Percentiles rank a stretch among this genome's conserved stretches.
phyloP scores from a whole-genome alignment of 257 asterid genomes.

The Capsicum baccatum region DNA sequence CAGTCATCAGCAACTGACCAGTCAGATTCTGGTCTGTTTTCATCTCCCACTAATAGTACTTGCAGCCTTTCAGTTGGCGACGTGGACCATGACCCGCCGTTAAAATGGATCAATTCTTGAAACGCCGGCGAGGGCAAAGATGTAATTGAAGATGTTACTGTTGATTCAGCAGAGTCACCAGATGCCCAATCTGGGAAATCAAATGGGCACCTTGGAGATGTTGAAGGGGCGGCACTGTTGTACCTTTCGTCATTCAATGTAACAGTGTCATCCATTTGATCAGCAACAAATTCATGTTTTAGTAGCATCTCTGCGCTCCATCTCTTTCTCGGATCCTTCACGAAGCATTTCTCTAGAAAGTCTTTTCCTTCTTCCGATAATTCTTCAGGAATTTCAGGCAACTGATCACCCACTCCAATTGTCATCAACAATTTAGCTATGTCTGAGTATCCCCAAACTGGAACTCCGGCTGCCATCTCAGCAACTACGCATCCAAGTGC shows the following conservation, averaged over 20 bases:
- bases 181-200: conserved; percentile 74
- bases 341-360: conserved; percentile 61
- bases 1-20: conserved; percentile 69
- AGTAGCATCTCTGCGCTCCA: conserved; percentile 99
- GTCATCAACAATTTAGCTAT: conserved; percentile 61
- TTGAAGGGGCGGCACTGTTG: conserved; percentile 10
- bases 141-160: conserved; percentile 45
- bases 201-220: conserved; percentile 76
- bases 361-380: conserved; percentile 70
- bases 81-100: conserved; percentile 36
- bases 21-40: conserved; percentile 37
- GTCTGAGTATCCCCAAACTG: conserved; percentile 60
- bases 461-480: conserved; percentile 72
- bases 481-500: conserved; percentile 79
- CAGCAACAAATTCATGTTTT: conserved; percentile 64
- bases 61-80: conserved; percentile 54
- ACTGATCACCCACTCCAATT: conserved; percentile 66
- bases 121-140: conserved; percentile 47
- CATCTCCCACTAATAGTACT: conserved; percentile 43
- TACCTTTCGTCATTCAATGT: conserved; percentile 11
- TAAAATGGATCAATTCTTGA: conserved; percentile 26
- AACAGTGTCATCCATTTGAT: conserved; percentile 28
- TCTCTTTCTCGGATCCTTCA: conserved; percentile 60
- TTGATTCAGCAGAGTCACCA: conserved; percentile 31
- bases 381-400: conserved; percentile 61